A percentile compares a stretch with the other conserved stretches of the same genome.
Evolutionary conservation across 2,329 filamentous ascomycete species (phyloP).

Genomic region (Chalara sp.): DNA sequence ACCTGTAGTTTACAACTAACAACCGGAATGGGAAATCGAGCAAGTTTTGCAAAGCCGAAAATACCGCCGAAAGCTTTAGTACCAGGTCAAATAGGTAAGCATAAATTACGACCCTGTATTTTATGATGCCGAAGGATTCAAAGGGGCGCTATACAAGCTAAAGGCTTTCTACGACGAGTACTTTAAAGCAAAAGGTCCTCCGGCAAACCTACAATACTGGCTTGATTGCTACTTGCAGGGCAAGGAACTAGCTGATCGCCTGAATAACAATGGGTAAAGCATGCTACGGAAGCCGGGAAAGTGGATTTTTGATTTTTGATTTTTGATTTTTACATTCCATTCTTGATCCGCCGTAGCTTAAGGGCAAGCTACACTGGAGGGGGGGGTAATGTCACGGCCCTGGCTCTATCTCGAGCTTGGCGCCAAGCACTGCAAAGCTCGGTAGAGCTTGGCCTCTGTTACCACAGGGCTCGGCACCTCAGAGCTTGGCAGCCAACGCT

Average conservation of each 20-base stretch:
- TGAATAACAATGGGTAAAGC: background rate
- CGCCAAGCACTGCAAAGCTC: no score
- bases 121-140: background rate
- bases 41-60: no score
- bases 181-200: background rate
- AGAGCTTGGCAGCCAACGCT: no score
- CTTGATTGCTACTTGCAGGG: background rate
- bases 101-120: background rate
- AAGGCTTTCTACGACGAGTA: no score
- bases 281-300: background rate
- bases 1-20: no score
- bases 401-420: background rate
- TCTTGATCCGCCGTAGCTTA: background rate
- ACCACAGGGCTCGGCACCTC: no score
- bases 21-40: no score
- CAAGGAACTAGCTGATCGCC: background rate
- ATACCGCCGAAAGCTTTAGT: no score
- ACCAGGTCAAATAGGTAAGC: background rate
- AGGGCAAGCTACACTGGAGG: background rate
- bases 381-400: background rate
- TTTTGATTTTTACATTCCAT: no score
- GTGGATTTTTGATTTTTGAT: background rate
- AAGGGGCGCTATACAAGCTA: no score
- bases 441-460: no score
- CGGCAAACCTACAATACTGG: background rate